Percentiles rank a stretch among this genome's conserved stretches.
Conservation (phyloP, 2,329 filamentous ascomycete species). For the Alternaria ventricosa region DNA sequence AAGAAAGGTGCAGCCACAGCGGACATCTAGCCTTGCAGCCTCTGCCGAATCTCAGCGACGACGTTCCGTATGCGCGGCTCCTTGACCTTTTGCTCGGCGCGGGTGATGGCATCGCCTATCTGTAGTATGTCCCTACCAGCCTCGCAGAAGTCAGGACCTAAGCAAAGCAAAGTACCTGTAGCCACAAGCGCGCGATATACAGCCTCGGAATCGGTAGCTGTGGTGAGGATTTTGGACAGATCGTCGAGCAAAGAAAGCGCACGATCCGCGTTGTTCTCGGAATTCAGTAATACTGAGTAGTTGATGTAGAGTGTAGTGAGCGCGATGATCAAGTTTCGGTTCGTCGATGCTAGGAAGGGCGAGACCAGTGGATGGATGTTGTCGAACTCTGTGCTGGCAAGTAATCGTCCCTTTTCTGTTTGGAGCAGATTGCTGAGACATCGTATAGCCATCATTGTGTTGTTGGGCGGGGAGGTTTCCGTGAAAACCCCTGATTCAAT, state of each 20-base stretch:
- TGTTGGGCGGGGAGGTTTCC: slow-evolving; percentile 71
- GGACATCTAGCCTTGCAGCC: slow-evolving; percentile 42
- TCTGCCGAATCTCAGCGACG: slow-evolving; percentile 64
- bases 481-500: slow-evolving; percentile 65
- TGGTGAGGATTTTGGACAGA: slow-evolving; percentile 67
- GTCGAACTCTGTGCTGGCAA: slow-evolving; percentile 64
- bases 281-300: slow-evolving; percentile 73
- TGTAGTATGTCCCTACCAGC: slow-evolving; percentile 65
- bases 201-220: slow-evolving; percentile 79
- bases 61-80: slow-evolving; percentile 68
- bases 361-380: slow-evolving; percentile 69
- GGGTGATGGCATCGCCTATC: slow-evolving; percentile 55
- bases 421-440: slow-evolving; percentile 84
- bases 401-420: slow-evolving; percentile 70
- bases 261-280: slow-evolving; percentile 57
- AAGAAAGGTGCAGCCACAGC: background rate
- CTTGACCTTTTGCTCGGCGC: slow-evolving; percentile 60
- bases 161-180: slow-evolving; percentile 75
- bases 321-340: slow-evolving; percentile 84
- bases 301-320: slow-evolving; percentile 85
- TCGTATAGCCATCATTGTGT: slow-evolving; percentile 84
- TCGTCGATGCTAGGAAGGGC: slow-evolving; percentile 62
- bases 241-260: slow-evolving; percentile 65
- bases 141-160: slow-evolving; percentile 66
- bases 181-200: slow-evolving; percentile 83